Percentiles rank a stretch among this genome's conserved stretches.
Evolutionary conservation across 108 stramenopile genomes (phyloP).

Genomic region (Bacterosira constricta): DNA sequence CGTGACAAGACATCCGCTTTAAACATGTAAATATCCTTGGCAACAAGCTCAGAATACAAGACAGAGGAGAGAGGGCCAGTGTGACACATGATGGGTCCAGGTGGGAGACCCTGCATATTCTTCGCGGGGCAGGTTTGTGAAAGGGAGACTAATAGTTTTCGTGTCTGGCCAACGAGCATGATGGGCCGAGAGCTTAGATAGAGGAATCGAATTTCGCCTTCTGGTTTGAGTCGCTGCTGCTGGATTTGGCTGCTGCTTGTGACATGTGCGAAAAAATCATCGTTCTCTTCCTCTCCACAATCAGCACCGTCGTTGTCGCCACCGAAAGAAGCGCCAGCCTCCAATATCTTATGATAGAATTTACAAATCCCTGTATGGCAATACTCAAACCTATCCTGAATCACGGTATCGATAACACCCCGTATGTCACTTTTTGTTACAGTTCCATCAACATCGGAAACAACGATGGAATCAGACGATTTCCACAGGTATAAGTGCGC

Average conservation of each 20-base stretch:
- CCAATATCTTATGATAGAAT: slow-evolving; percentile 54
- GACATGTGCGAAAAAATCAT: neutral
- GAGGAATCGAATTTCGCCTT: slow-evolving; percentile 59
- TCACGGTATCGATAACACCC: slow-evolving; percentile 73
- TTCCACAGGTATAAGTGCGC: slow-evolving; percentile 74
- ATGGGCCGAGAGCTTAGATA: slow-evolving; percentile 83
- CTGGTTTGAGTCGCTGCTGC: neutral
- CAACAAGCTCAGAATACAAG: slow-evolving; percentile 70
- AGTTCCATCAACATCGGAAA: slow-evolving; percentile 86
- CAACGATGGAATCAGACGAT: slow-evolving; percentile 53
- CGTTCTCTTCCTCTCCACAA: slow-evolving; percentile 8
- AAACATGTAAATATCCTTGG: slow-evolving; percentile 64
- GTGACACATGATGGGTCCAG: slow-evolving; percentile 76
- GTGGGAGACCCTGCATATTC: slow-evolving; percentile 51
- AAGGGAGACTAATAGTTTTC: slow-evolving; percentile 56
- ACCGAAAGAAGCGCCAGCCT: neutral
- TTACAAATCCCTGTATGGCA: slow-evolving; percentile 71
- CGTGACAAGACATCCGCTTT: slow-evolving; percentile 70
- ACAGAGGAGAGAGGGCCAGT: slow-evolving; percentile 63
- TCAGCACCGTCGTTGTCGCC: neutral
- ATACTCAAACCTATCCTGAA: slow-evolving; percentile 61
- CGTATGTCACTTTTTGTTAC: slow-evolving; percentile 75
- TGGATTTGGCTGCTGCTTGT: neutral
- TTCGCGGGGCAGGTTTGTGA: slow-evolving; percentile 12
- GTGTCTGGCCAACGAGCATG: slow-evolving; percentile 56